A percentile compares a stretch with the other conserved stretches of the same genome.
phyloP scores from a whole-genome alignment of 2,329 filamentous ascomycete genomes.

The Fusarium domesticum region DNA sequence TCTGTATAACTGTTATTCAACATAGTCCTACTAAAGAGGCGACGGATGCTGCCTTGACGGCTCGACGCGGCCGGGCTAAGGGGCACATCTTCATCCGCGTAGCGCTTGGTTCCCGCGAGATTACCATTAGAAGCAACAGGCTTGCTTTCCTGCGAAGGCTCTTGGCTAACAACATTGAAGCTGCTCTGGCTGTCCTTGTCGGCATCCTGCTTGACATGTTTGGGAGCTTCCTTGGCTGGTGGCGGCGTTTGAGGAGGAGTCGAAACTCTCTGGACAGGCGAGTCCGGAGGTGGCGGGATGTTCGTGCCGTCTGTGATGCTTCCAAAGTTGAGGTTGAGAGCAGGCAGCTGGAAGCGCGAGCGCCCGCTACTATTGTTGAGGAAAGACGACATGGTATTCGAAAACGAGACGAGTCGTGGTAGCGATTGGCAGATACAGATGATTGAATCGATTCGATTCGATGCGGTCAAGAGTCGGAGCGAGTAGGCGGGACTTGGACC shows the following conservation, averaged over 20 bases:
- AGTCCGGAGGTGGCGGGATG: conserved; percentile 57
- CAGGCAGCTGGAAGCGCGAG: conserved; percentile 54
- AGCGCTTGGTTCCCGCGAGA: conserved; percentile 46
- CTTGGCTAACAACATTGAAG: conserved; percentile 18
- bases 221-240: conserved; percentile 24
- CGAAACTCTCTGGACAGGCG: conserved; percentile 49
- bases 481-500: conserved; percentile 6
- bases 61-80: conserved; percentile 51
- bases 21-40: conserved; percentile 54
- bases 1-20: conserved; percentile 54
- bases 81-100: conserved; percentile 50
- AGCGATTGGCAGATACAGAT: conserved; percentile 18
- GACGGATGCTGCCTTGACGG: conserved; percentile 55
- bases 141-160: conserved; percentile 22
- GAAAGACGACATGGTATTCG: conserved; percentile 33
- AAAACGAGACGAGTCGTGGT: conserved; percentile 11
- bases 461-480: conserved; percentile 14
- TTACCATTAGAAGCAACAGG: conserved; percentile 41
- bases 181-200: conserved; percentile 14
- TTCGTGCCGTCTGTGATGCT: conserved; percentile 59
- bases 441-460: conserved; percentile 5
- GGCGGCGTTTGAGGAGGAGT: conserved; percentile 41
- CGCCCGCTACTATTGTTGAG: conserved; percentile 28
- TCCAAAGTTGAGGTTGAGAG: conserved; percentile 56
- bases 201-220: conserved; percentile 3